Conservation (phyloP, 1,284 basidiomycete species). For the Polyporus tsugae region DNA sequence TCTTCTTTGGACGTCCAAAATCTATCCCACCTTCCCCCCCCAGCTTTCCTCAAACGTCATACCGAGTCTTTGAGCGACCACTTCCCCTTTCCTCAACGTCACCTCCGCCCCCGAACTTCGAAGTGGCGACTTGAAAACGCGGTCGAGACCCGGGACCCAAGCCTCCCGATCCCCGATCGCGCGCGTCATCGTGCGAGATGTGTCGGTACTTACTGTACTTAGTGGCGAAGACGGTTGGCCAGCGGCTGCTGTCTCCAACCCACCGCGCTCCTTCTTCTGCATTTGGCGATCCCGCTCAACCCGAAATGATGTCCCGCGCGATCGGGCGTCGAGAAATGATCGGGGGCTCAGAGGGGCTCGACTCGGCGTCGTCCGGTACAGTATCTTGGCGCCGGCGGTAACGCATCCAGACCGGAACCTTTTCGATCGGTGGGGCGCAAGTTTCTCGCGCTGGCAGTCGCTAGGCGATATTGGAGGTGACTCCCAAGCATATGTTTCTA, state of each 20-base stretch:
- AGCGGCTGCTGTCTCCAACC: neutral
- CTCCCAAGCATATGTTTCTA: neutral
- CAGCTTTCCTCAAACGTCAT: neutral
- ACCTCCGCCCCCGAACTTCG: neutral
- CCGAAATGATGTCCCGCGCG: neutral
- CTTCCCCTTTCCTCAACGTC: neutral
- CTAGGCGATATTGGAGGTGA: neutral
- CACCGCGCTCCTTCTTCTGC: neutral
- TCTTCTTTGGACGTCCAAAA: neutral
- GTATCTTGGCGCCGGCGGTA: neutral
- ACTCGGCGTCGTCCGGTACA: neutral
- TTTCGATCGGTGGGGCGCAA: neutral
- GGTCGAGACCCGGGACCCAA: neutral
- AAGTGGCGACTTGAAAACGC: neutral
- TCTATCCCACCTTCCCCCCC: too few relatives aligned
- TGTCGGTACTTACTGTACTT: neutral
- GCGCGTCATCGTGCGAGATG: neutral
- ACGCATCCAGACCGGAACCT: neutral
- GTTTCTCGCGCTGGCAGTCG: neutral
- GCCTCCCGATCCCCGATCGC: neutral
- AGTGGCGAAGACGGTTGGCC: neutral
- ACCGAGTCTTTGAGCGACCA: neutral
- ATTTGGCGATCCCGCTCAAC: neutral
- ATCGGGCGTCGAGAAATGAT: slow-evolving; percentile 1
- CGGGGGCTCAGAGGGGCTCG: neutral